Percentiles rank a stretch among this genome's conserved stretches.
Conservation (phyloP, 805 yeast species). For the Ogataea pini region DNA sequence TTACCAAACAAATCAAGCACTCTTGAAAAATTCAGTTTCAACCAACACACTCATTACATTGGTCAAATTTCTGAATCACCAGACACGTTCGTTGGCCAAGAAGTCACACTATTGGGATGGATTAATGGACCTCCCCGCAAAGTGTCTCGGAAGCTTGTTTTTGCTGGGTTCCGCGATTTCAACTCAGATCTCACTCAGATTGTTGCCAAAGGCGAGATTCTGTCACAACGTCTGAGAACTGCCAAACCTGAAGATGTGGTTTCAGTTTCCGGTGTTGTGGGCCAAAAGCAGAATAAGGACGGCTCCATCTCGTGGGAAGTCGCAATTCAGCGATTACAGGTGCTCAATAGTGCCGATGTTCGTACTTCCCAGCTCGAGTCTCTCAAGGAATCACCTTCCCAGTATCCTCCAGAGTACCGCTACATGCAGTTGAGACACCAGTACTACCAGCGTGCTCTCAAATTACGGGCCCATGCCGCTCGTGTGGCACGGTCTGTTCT, state of each 20-base stretch:
- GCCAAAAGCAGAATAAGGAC: conserved; percentile 38
- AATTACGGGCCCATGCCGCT: conserved; percentile 57
- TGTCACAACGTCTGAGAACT: conserved; percentile 42
- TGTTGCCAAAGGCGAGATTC: conserved; percentile 40
- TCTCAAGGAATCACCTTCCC: conserved; percentile 52
- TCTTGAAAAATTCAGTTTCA: conserved; percentile 31
- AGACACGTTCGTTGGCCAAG: conserved; percentile 12
- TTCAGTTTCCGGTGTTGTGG: conserved; percentile 56
- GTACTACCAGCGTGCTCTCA: conserved; percentile 55
- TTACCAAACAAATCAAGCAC: not conserved
- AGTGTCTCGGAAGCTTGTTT: conserved; percentile 61
- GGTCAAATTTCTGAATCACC: conserved; percentile 17
- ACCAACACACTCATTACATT: conserved; percentile 32
- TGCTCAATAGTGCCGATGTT: conserved; percentile 62
- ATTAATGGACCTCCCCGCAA: conserved; percentile 72
- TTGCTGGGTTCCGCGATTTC: conserved; percentile 74
- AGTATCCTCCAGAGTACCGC: conserved; percentile 77
- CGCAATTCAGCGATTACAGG: conserved; percentile 48
- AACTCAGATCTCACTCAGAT: conserved; percentile 69
- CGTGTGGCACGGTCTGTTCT: conserved; percentile 40
- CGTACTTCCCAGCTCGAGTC: conserved; percentile 67
- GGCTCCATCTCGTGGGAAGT: conserved; percentile 53
- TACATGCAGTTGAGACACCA: conserved; percentile 75
- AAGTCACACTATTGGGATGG: conserved; percentile 77
- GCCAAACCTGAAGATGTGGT: conserved; percentile 76